A percentile compares a stretch with the other conserved stretches of the same genome.
Conservation (phyloP, 192 early-diverging fungal species). For the Diversispora eburnea region DNA sequence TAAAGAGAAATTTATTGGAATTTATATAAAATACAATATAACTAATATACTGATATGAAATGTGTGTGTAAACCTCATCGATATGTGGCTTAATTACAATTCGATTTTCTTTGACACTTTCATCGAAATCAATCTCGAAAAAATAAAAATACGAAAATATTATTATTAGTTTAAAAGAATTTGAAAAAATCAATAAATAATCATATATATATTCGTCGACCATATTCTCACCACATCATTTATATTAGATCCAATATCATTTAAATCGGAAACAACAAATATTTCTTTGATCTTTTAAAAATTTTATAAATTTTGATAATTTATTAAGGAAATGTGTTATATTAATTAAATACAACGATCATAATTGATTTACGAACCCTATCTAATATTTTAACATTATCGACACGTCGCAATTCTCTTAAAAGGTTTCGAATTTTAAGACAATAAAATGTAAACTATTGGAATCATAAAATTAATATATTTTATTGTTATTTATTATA, state of each 20-base stretch:
- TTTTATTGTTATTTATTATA: too few relatives aligned
- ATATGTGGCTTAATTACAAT: conserved; percentile 57
- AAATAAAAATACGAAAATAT: background rate
- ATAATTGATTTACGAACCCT: conserved; percentile 25
- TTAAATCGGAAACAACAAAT: conserved; percentile 39
- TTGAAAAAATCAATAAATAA: background rate
- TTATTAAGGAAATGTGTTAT: background rate
- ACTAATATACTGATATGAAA: too few relatives aligned
- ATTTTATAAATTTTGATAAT: background rate
- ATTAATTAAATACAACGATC: background rate
- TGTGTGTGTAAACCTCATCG: too few relatives aligned
- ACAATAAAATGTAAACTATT: conserved; percentile 56
- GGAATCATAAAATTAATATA: background rate
- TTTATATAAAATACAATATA: background rate
- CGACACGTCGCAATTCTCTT: conserved; percentile 24
- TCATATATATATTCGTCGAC: background rate
- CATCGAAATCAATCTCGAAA: conserved; percentile 69
- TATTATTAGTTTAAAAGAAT: background rate
- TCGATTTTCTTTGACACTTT: conserved; percentile 52
- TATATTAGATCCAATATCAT: conserved; percentile 52
- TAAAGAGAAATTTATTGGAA: background rate
- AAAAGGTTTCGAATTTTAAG: conserved; percentile 45
- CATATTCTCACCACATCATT: conserved; percentile 49
- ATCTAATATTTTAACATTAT: conserved; percentile 26
- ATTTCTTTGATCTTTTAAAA: conserved; percentile 29